Percentiles rank a stretch among this genome's conserved stretches.
Evolutionary conservation across 495 filamentous ascomycete species (phyloP).

Genomic region (Staphylotrichum longicolle): DNA sequence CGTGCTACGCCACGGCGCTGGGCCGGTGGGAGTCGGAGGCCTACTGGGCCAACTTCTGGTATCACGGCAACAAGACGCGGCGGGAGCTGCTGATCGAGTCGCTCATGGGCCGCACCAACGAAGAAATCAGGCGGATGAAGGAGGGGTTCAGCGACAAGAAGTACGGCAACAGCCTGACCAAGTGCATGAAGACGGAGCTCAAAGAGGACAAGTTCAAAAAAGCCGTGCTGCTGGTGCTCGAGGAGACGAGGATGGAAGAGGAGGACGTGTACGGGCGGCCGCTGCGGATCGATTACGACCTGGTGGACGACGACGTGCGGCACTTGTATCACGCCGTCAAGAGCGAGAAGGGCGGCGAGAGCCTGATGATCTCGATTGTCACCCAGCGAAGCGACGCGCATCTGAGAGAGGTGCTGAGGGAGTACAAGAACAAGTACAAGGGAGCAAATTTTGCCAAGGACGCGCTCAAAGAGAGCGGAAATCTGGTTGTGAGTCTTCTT

Average conservation of each 20-base stretch:
- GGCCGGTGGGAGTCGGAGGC: slow-evolving; percentile 92
- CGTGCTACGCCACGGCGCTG: slow-evolving; percentile 83
- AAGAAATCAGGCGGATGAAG: slow-evolving; percentile 87
- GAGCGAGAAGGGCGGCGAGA: slow-evolving; percentile 80
- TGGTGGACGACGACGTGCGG: slow-evolving; percentile 68
- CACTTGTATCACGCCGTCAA: slow-evolving; percentile 67
- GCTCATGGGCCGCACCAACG: slow-evolving; percentile 82
- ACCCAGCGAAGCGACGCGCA: slow-evolving; percentile 75
- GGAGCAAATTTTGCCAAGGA: slow-evolving; percentile 78
- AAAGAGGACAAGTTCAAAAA: slow-evolving; percentile 93
- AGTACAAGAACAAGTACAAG: slow-evolving; percentile 65
- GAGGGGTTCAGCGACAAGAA: slow-evolving; percentile 90
- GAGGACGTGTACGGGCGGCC: slow-evolving; percentile 48
- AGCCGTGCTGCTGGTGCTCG: slow-evolving; percentile 80
- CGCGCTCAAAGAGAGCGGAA: slow-evolving; percentile 82
- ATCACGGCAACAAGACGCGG: slow-evolving; percentile 80
- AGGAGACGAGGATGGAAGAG: slow-evolving; percentile 81
- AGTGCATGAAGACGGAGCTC: slow-evolving; percentile 87
- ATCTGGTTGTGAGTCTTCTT: slow-evolving; percentile 73
- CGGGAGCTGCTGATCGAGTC: slow-evolving; percentile 89
- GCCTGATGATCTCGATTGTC: slow-evolving; percentile 83
- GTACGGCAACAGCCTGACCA: slow-evolving; percentile 75
- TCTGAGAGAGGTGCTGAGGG: slow-evolving; percentile 70
- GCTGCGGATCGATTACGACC: slow-evolving; percentile 43
- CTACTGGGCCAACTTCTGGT: slow-evolving; percentile 99